Base-by-base conservation (phyloP, 768 basidiomycete species). In the Hebeloma cylindrosporum region DNA sequence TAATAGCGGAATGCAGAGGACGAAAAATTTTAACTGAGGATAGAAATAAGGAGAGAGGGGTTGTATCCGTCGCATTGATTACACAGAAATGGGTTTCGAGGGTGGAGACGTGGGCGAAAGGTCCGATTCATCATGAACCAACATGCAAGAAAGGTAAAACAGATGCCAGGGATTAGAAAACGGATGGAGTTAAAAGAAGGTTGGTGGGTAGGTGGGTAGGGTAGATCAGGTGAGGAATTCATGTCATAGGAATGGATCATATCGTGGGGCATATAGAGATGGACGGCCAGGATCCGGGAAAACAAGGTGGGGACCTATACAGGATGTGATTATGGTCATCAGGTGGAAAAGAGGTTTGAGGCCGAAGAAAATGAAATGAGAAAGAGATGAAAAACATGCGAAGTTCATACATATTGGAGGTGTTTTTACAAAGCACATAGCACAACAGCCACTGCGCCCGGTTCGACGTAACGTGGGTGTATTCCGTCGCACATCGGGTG, bases 391-490 rank as follows among this genome's bases (percentile, higher is more conserved):
- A 38, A 48, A 30, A 43, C 36, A 54, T 51, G 49, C 41, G 29
- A 37, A 47, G 40, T 14, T 47, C 43, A 42, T 56, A 51, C 54
- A 52, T 7, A 41, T 52, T 50, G 36, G 41, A 17, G 18, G 32
- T 33, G 30, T 47, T 49, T 36, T 50, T n/a, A 54, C 52, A 53
- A 48, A 54, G 48, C 56, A 52, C 48, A 54, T 54, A 52, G 32
- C 50, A 52, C 48, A 50, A 51, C 51, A 51, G 40, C 20, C 48
- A 26, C 13, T n/a, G 13, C 26, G 14, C 30, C 18, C 17, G 31
- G 14, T 14, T 16, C 33, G 29, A 38, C 18, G 20, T 13, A 16
- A 10, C 27, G 27, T 17, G 34, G 18, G 5, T 7, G 9, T 23
- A 29, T 28, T 16, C 28, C n/a, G 23, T 36, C 26, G 26, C 27